These are phyloP conservation scores for Carex parvula DNA, from an alignment of 176 grass and related monocot genomes.

Conservation along the genomic window DNA sequence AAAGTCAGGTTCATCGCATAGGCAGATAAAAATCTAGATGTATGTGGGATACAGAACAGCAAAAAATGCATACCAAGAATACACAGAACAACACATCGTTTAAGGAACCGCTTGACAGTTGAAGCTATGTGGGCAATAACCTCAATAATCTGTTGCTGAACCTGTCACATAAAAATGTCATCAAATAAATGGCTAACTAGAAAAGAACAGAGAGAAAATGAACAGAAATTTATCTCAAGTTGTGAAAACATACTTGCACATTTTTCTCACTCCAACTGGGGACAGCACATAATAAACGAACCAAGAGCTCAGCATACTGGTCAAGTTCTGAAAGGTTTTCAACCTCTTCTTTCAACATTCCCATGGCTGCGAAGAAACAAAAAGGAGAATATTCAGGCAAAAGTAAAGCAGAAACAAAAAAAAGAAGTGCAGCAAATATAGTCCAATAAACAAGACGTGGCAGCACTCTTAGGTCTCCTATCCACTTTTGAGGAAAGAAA, in stretches of 20 bases:
- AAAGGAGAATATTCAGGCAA: neutral
- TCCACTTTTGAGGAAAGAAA: conserved; percentile 25
- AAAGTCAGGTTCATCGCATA: neutral
- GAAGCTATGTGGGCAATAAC: conserved; percentile 72
- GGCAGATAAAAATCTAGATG: neutral
- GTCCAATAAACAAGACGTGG: neutral
- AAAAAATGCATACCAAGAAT: conserved; percentile 56
- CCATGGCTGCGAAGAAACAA: conserved; percentile 58
- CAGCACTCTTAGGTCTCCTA: neutral
- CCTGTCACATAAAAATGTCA: conserved; percentile 56
- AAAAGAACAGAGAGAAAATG: conserved; percentile 15
- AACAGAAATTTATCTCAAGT: conserved; percentile 4
- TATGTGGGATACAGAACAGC: neutral
- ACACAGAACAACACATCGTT: conserved; percentile 84
- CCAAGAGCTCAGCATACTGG: conserved; percentile 69
- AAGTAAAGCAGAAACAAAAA: neutral
- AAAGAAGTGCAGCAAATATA: neutral
- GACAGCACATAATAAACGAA: conserved; percentile 88
- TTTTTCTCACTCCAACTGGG: conserved; percentile 98
- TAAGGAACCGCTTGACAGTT: conserved; percentile 80
- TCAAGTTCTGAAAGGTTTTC: conserved; percentile 75
- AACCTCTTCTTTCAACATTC: conserved; percentile 73
- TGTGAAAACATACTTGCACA: conserved; percentile 61
- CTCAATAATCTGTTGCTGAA: conserved; percentile 96
- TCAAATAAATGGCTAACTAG: conserved; percentile 10